Evolutionary conservation across 805 yeast genomes (phyloP).

Genomic region (Zygosaccharomyces rouxii): DNA sequence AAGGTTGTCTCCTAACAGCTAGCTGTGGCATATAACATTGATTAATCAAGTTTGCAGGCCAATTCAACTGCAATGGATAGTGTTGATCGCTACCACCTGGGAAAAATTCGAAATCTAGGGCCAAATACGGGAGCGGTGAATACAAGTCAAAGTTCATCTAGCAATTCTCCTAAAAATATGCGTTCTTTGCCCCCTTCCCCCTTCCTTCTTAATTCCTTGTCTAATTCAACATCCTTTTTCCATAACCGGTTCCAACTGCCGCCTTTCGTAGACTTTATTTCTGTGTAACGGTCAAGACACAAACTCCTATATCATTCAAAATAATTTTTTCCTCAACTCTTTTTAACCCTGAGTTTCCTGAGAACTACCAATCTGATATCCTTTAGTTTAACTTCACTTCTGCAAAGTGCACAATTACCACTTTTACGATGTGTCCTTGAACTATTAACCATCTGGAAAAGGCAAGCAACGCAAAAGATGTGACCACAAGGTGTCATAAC

Average conservation of each 20-base stretch:
- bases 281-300: not conserved
- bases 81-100: not conserved
- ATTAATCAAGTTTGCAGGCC: not conserved
- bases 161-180: not conserved
- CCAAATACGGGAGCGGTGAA: not conserved
- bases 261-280: not conserved
- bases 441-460: conserved; percentile 46
- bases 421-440: conserved; percentile 37
- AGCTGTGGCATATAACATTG: not conserved
- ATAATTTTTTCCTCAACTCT: not conserved
- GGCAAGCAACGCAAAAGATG: conserved; percentile 50
- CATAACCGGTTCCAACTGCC: not conserved
- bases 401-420: conserved; percentile 44
- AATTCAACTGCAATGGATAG: not conserved
- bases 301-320: not conserved
- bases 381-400: conserved; percentile 35
- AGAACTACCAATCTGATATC: conserved; percentile 32
- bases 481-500: conserved; percentile 56
- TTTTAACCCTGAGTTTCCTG: conserved; percentile 29
- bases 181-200: no score
- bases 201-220: not conserved
- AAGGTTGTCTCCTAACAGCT: not conserved
- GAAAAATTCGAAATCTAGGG: not conserved
- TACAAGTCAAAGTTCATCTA: not conserved
- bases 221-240: not conserved